These are phyloP conservation scores for Quercus bicolor DNA, from an alignment of 306 rosid species.

Conservation along the genomic window DNA sequence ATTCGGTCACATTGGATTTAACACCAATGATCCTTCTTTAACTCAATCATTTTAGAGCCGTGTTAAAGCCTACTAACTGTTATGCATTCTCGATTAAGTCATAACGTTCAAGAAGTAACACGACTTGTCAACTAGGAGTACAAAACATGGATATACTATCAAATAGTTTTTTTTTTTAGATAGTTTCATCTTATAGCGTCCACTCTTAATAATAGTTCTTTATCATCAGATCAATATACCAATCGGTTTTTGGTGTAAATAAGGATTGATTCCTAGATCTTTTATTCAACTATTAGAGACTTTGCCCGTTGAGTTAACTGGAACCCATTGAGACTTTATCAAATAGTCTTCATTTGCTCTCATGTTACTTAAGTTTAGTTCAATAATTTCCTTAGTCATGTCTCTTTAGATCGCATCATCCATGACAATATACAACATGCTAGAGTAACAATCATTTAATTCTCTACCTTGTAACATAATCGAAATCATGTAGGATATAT, in stretches of 20 bases:
- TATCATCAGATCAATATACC: rapidly evolving
- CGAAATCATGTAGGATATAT: no score
- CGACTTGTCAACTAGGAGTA: no score
- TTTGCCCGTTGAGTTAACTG: rapidly evolving
- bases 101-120: no score
- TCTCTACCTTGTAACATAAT: neutral
- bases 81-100: no score
- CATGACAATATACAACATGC: neutral
- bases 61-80: no score
- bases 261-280: rapidly evolving
- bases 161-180: no score
- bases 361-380: neutral
- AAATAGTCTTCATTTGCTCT: neutral
- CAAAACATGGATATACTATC: no score
- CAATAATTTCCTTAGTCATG: no score
- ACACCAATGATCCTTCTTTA: no score
- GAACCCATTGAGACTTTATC: no score
- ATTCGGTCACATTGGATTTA: no score
- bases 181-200: rapidly evolving
- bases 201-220: rapidly evolving
- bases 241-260: rapidly evolving
- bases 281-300: rapidly evolving
- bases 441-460: neutral
- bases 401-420: neutral
- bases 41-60: no score